Conservation (phyloP, 345 rosid species). For the Syzygium oleosum region DNA sequence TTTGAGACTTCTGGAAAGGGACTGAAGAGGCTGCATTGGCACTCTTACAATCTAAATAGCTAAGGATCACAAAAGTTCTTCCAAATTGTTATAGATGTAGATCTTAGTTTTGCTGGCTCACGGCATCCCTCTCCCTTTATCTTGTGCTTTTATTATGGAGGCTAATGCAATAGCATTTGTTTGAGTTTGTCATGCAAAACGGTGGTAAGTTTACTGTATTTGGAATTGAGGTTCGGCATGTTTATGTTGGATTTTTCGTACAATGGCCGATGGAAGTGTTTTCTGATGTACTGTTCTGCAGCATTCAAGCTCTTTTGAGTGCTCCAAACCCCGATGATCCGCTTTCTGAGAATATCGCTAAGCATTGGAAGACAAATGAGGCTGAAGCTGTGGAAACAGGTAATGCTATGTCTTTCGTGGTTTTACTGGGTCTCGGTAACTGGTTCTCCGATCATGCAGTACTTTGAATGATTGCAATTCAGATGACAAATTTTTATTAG, state of each 20-base stretch:
- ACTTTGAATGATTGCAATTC: neutral
- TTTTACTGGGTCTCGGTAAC: neutral
- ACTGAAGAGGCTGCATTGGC: neutral
- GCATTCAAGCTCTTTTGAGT: slow-evolving; percentile 60
- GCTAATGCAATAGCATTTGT: neutral
- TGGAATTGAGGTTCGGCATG: neutral
- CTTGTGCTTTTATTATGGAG: neutral
- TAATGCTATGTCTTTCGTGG: neutral
- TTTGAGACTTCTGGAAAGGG: neutral
- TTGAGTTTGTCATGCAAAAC: neutral
- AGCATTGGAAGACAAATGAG: slow-evolving; percentile 61
- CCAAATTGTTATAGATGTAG: neutral
- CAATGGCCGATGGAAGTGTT: neutral
- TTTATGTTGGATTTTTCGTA: too few relatives aligned
- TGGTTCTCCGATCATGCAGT: neutral
- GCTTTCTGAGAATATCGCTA: slow-evolving; percentile 55
- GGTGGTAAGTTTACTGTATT: neutral
- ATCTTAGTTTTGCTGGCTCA: neutral
- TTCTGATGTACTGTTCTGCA: neutral
- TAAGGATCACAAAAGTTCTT: neutral
- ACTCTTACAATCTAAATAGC: neutral
- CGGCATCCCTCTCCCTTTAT: neutral
- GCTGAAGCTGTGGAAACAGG: slow-evolving; percentile 63
- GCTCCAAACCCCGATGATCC: slow-evolving; percentile 66
- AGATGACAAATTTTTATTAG: neutral